Base-by-base conservation (phyloP, 345 rosid species). In the Boechera retrofracta region DNA sequence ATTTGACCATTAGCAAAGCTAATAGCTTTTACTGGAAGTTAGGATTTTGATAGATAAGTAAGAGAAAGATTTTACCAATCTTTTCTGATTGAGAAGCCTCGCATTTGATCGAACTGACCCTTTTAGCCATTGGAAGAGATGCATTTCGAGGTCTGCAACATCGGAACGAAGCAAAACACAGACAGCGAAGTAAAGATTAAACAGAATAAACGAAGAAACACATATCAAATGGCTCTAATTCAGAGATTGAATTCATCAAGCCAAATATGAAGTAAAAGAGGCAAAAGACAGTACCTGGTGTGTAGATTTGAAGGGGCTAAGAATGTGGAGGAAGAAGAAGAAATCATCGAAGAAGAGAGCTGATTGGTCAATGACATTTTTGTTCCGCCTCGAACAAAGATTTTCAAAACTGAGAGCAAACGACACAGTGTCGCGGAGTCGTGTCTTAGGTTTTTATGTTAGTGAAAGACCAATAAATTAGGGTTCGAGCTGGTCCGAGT, bases 241-340 rank as follows among this genome's bases (percentile, higher is more conserved):
- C 11, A 2, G 13, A 39, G 4, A 39, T 39, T 10, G 44, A 39
- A 39, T 39, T 10, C 44, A 39, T 39, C 42, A 31, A 6, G 7
- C 7, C 38, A 35, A 35, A 35, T 1, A 39, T 10, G 13, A 39
- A 10, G 44, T 39, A 36, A 10, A 9, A 39, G 12, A 39, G 13
- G 12, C 1, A 11, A 9, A 5, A 42, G 55, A 8, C 5, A 5
- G 8, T 7, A 51, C 55, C 55, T 51, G 1, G 28, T 8, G 4
- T 51, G 55, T 9, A 8, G 28, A 76, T n/a, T 52, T 42, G 74
- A 76, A 76, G 75, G 64, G 3, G 75, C 48, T 51, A 76, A 62
- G 70, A 76, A 69, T 15, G 69, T 53, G 1, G 80, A 76, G 6
- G 80, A 69, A 2, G 80, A 76, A 42, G 80, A 62, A 51, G 80